Conservation (phyloP, 2,329 filamentous ascomycete species). For the Pestalotiopsis sp. region DNA sequence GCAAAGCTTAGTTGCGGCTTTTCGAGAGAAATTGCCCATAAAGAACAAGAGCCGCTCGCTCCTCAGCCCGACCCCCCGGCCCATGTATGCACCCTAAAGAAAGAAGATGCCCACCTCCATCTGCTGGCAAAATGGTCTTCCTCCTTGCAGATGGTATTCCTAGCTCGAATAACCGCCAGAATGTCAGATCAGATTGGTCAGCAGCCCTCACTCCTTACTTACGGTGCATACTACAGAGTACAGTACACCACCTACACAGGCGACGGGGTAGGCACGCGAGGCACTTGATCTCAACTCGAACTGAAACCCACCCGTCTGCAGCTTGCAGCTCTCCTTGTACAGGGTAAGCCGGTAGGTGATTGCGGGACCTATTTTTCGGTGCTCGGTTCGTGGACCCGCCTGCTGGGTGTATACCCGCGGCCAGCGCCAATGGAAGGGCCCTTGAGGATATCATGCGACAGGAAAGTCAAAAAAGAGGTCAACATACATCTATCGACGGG, state of each 20-base stretch:
- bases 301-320: not conserved
- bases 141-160: not conserved
- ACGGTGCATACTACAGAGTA: not conserved
- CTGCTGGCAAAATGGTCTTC: not conserved
- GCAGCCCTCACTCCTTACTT: not conserved
- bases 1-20: not conserved
- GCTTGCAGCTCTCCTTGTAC: not conserved
- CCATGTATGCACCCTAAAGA: not conserved
- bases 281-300: not conserved
- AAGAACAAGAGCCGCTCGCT: not conserved
- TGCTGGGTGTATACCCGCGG: not conserved
- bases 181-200: not conserved
- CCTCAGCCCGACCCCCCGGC: not conserved
- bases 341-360: not conserved
- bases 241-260: not conserved
- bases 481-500: not conserved
- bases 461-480: not conserved
- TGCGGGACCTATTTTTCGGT: not conserved
- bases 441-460: not conserved
- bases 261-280: not conserved
- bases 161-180: not conserved
- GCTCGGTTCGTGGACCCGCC: not conserved
- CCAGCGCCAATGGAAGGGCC: not conserved
- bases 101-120: not conserved
- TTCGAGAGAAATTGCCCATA: not conserved